Evolutionary conservation across 2,329 filamentous ascomycete species (phyloP), one percentile per base, ranked within the genome.

Genomic region (Capronia epimyces): DNA sequence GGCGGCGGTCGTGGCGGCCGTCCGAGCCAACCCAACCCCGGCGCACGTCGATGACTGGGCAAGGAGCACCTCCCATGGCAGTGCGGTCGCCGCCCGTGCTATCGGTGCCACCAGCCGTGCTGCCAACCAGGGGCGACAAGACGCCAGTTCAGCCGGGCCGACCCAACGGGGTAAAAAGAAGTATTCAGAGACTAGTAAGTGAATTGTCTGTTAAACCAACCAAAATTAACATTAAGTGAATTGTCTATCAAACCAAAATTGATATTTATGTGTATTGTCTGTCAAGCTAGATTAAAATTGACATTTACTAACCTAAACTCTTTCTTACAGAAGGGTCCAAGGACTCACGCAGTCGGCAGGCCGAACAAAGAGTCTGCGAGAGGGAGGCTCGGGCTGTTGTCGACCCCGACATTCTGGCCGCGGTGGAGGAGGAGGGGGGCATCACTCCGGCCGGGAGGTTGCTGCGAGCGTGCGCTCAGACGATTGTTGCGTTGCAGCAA

Each of bases 401-500:
- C 20, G 54, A 56, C 43, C 15, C 18, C 12, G 54, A 51, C 25
- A 51, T 56, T 22, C 43, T 56, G 13, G 5, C 40, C 2, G 39
- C 37, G 12, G 53, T 56, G 21, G 46, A 50, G 16, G 25, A 24
- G 2, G 50, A 52, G 36, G 46, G 46, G 10, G 53, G 53, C 1
- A 56, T 50, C 15, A 56, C 50, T 3, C 53, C 53, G 2, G 10
- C 20, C 1, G 53, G 50, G 12, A 45, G 53, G 22, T 37, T 53
- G 12, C 53, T 43, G 34, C 46, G 47, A 18, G 49, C 53, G 5
- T 13, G 25, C n/a, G 25, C 13, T 6, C 12, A n/a, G 7, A 32
- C 20, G 24, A 55, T 52, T 44, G 45, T 56, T 36, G 43, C 53
- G 29, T 46, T 46, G 8, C 32, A 15, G 24, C 12, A 21, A 5